Conservation (phyloP, 768 basidiomycete species). For the Boletus eberwhitei region DNA sequence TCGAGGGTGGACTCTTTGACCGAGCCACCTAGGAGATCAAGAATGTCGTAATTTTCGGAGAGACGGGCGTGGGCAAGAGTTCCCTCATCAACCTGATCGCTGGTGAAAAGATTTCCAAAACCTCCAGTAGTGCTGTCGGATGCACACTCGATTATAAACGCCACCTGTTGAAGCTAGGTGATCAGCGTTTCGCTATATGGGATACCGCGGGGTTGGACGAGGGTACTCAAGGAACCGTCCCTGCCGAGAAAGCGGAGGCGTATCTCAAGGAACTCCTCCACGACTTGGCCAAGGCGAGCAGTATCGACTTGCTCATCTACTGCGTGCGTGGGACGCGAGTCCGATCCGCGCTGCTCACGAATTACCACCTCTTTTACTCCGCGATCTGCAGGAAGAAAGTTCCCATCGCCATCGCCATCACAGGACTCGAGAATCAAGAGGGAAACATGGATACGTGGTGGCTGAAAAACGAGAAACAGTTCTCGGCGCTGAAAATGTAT, state of each 20-base stretch:
- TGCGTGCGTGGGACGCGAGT: constrained; percentile 28
- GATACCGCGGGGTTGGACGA: constrained; percentile 28
- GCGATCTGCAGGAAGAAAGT: constrained; percentile 38
- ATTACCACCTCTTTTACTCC: constrained; percentile 39
- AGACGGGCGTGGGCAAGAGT: constrained; percentile 24
- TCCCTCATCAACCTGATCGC: constrained; percentile 24
- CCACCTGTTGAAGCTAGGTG: constrained; percentile 7
- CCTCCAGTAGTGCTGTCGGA: constrained; percentile 21
- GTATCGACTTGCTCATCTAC: constrained; percentile 26
- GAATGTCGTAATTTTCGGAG: constrained; percentile 20
- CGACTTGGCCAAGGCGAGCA: constrained; percentile 5
- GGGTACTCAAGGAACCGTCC: constrained; percentile 17
- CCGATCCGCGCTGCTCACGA: constrained; percentile 22
- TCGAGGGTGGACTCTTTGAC: not conserved
- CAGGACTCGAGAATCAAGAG: constrained; percentile 37
- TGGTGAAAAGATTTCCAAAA: constrained; percentile 4
- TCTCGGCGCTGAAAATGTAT: constrained; percentile 31
- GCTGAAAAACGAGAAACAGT: constrained; percentile 23
- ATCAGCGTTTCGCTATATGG: constrained; percentile 19
- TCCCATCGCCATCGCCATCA: constrained; percentile 37
- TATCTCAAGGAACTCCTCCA: constrained; percentile 29
- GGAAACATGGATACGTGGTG: constrained; percentile 31
- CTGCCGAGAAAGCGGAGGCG: constrained; percentile 23
- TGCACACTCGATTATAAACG: constrained; percentile 14
- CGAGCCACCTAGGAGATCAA: constrained; percentile 5